Evolutionary conservation across 2,329 filamentous ascomycete genomes (phyloP), one percentile per base, ranked within the genome.

Genomic region (Orbilia brochopaga): DNA sequence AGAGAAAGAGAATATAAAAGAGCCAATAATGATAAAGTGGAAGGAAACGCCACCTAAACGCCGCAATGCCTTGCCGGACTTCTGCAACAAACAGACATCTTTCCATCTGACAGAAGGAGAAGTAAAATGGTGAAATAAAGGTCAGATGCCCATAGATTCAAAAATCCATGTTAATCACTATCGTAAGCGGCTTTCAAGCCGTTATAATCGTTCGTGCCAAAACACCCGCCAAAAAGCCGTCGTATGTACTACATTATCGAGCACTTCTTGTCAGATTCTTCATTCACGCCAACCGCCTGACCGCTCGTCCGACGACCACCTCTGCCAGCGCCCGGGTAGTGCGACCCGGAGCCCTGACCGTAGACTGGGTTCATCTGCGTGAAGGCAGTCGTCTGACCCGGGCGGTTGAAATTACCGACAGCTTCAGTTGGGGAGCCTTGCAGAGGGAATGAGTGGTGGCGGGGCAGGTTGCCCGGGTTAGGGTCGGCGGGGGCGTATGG

Each of bases 191-290:
- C 8, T 2, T 30, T 15, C 6, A 21, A 17, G 32, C 46, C 27
- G 15, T 23, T 30, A n/a, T 46, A 61, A 52, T 27, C 44, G 44
- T 15, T 23, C n/a, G 23, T 35, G 32, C 30, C 46, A 23, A 51
- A 69, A 48, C 19, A 42, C 23, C 13, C 46, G 44, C 19, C 17
- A 52, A n/a, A 58, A 56, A 70, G 58, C 54, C 17, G 48, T 64
- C 54, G 59, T 30, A 60, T 59, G 53, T 40, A 64, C 66, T 70
- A 70, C 66, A 70, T 70, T n/a, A 70, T 64, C 54, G 55, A 64
- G 23, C 66, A 70, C 61, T 70, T 70, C 54, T 64, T 70, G 42
- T 70, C 66, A 24, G 63, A 59, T 24, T 70, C 65, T 15, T 44
- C 32, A 19, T 53, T 50, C n/a, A 52, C 53, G 10, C 59, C 59